Percentiles rank a stretch among this genome's conserved stretches.
Evolutionary conservation across 495 filamentous ascomycete species (phyloP).

Genomic region (Astrothelium subdiscretum): DNA sequence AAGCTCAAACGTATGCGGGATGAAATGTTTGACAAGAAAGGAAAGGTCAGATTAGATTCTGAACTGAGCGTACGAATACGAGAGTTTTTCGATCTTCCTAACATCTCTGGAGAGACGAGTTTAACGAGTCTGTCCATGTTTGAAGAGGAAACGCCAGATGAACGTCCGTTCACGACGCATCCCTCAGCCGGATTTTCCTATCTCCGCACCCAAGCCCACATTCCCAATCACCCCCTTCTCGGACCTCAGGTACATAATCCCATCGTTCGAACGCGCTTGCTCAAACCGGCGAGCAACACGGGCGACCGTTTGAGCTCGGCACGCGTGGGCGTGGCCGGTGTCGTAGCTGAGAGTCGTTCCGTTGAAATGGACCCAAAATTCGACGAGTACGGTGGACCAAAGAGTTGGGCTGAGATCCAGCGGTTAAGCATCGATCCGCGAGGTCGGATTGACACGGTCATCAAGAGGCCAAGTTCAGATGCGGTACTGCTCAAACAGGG

Average conservation of each 20-base stretch:
- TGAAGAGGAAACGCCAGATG: neutral
- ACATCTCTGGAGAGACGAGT: conserved; percentile 9
- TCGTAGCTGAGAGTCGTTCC: conserved; percentile 10
- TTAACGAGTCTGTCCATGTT: neutral
- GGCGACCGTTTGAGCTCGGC: conserved; percentile 1
- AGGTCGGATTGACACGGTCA: neutral
- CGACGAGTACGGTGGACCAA: neutral
- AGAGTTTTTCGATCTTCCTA: conserved; percentile 44
- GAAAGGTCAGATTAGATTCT: conserved; percentile 17
- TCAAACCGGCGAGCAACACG: conserved; percentile 32
- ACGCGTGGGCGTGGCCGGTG: conserved; percentile 25
- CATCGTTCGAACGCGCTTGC: conserved; percentile 57
- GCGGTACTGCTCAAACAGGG: neutral
- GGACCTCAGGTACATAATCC: conserved; percentile 57
- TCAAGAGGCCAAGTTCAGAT: neutral
- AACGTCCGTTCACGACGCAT: conserved; percentile 71
- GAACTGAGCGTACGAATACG: conserved; percentile 37
- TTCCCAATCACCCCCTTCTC: conserved; percentile 70
- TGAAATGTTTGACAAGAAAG: conserved; percentile 9
- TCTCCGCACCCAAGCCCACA: conserved; percentile 53
- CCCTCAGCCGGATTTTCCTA: conserved; percentile 87
- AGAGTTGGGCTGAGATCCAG: neutral
- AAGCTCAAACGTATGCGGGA: conserved; percentile 12
- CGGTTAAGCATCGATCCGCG: neutral
- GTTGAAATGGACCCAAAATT: no score